Percentiles rank a stretch among this genome's conserved stretches.
phyloP scores from a whole-genome alignment of 2,329 filamentous ascomycete genomes.

The Scytalidium sp. region DNA sequence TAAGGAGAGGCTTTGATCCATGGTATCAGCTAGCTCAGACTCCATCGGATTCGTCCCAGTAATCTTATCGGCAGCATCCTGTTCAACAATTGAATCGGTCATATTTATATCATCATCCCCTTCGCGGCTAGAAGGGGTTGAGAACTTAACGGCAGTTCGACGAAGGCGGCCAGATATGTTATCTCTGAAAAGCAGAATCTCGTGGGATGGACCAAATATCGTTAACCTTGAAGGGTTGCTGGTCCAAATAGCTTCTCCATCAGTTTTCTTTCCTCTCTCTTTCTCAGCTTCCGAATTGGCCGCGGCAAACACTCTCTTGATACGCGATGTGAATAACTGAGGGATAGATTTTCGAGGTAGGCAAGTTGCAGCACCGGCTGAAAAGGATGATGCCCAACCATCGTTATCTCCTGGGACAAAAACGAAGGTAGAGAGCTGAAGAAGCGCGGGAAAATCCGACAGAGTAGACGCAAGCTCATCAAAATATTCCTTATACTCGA shows the following conservation, averaged over 20 bases:
- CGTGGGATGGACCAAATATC: constrained; percentile 84
- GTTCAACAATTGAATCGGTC: constrained; percentile 8
- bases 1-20: constrained; percentile 4
- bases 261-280: constrained; percentile 43
- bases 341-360: constrained; percentile 73
- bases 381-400: constrained; percentile 89
- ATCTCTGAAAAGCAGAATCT: constrained; percentile 84
- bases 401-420: constrained; percentile 97
- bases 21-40: constrained; percentile 7
- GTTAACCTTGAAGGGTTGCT: constrained; percentile 80
- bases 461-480: constrained; percentile 81
- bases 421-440: constrained; percentile 78
- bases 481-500: constrained; percentile 97
- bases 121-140: constrained; percentile 35
- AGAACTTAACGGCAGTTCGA: constrained; percentile 71
- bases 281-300: constrained; percentile 69
- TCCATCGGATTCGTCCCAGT: constrained; percentile 30
- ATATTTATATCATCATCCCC: constrained; percentile 30
- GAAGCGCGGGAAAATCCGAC: constrained; percentile 76
- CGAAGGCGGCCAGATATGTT: constrained; percentile 79
- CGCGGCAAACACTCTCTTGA: constrained; percentile 74
- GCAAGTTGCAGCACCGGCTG: constrained; percentile 67
- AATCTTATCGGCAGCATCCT: constrained; percentile 35
- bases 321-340: constrained; percentile 83
- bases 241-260: constrained; percentile 81